Conservation (phyloP, 495 filamentous ascomycete species). For the Hypoxylon crocopeplum region DNA sequence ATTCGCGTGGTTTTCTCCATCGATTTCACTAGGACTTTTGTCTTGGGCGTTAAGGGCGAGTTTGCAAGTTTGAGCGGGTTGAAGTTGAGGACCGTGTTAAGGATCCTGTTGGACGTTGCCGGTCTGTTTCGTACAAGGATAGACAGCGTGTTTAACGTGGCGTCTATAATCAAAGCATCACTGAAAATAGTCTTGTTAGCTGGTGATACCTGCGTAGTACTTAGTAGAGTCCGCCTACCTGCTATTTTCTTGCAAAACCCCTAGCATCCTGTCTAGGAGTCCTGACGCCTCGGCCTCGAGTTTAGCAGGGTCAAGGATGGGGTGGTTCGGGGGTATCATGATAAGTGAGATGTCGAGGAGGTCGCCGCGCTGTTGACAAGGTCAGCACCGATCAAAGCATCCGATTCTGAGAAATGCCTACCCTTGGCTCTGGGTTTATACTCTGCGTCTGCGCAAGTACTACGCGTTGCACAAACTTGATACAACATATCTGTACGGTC, state of each 20-base stretch:
- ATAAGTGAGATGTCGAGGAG: conserved; percentile 86
- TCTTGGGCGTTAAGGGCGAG: conserved; percentile 76
- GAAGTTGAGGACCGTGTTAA: conserved; percentile 86
- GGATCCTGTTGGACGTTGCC: conserved; percentile 80
- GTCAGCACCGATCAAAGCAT: conserved; percentile 37
- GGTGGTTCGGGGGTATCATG: conserved; percentile 83
- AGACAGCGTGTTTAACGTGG: conserved; percentile 86
- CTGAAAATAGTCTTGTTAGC: conserved; percentile 51
- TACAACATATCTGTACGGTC: conserved; percentile 86
- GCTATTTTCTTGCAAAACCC: conserved; percentile 81
- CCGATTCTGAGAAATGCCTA: conserved; percentile 50
- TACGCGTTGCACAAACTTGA: conserved; percentile 95
- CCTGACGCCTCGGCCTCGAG: conserved; percentile 92
- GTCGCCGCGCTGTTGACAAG: conserved; percentile 68
- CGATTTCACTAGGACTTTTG: conserved; percentile 82
- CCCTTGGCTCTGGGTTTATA: conserved; percentile 81
- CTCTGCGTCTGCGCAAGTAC: conserved; percentile 91
- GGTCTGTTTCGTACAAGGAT: conserved; percentile 81
- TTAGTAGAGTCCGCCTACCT: conserved; percentile 59
- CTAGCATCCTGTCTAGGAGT: conserved; percentile 87
- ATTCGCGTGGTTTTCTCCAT: conserved; percentile 92
- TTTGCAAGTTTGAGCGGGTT: conserved; percentile 83
- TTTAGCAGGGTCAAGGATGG: conserved; percentile 74
- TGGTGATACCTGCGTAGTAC: not conserved
- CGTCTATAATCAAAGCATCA: conserved; percentile 88